phyloP scores from a whole-genome alignment of 768 basidiomycete genomes.

The Psilocybe sp. region DNA sequence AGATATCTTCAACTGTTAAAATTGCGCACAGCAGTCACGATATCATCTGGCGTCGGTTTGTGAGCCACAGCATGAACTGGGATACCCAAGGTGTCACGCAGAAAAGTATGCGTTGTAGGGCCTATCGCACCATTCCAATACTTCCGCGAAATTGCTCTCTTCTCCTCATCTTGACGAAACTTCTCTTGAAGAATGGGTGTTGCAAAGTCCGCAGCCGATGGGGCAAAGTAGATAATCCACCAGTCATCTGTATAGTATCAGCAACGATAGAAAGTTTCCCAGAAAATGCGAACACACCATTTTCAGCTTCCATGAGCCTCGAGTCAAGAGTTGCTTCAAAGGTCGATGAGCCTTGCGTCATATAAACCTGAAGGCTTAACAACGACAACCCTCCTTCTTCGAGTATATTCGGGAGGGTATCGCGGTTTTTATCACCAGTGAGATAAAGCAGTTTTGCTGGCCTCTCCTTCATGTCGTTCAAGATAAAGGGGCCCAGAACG shows the following conservation, averaged over 20 bases:
- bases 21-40: conserved; percentile 22
- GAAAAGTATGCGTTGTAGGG: conserved; percentile 55
- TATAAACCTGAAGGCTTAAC: conserved; percentile 63
- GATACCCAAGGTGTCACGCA: conserved; percentile 43
- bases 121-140: conserved; percentile 63
- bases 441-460: conserved; percentile 59
- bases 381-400: conserved; percentile 40
- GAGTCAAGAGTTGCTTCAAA: conserved; percentile 44
- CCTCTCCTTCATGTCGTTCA: conserved; percentile 28
- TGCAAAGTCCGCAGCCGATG: conserved; percentile 62
- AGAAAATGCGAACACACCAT: conserved; percentile 13
- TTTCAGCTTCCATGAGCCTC: conserved; percentile 23
- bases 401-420: conserved; percentile 57
- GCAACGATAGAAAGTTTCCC: not conserved
- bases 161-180: conserved; percentile 34
- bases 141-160: not conserved
- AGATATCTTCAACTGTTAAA: no score
- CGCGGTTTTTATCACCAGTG: conserved; percentile 84
- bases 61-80: conserved; percentile 52
- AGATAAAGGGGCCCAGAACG: conserved; percentile 62
- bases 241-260: conserved; percentile 27
- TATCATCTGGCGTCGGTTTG: conserved; percentile 54
- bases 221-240: conserved; percentile 80
- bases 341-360: conserved; percentile 53
- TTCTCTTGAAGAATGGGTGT: conserved; percentile 44